These are phyloP conservation scores for Sclerotinia minor DNA, from an alignment of 2,329 filamentous ascomycete genomes.

Conservation along the genomic window DNA sequence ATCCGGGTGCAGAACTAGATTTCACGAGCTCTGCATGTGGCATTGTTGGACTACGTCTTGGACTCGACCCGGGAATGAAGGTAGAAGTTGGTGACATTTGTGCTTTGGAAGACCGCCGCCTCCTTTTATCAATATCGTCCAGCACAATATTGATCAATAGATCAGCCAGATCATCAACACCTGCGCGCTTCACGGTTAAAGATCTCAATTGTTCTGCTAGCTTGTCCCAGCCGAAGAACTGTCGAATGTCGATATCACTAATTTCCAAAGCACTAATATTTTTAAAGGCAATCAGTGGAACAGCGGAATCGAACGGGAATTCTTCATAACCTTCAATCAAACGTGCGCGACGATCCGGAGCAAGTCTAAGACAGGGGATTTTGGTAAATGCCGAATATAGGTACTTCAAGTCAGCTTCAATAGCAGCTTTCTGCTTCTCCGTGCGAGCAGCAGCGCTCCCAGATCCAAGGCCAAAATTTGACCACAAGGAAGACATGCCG, in stretches of 20 bases:
- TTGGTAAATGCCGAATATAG: conserved; percentile 98
- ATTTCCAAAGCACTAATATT: conserved; percentile 93
- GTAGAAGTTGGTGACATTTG: conserved; percentile 76
- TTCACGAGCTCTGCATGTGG: conserved; percentile 66
- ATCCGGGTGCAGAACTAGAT: conserved; percentile 62
- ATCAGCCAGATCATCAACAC: conserved; percentile 86
- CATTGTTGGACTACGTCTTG: conserved; percentile 62
- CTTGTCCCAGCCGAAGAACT: conserved; percentile 96
- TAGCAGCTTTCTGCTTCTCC: conserved; percentile 83
- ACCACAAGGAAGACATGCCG: conserved; percentile 91
- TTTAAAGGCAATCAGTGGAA: conserved; percentile 96
- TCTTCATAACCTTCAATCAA: conserved; percentile 93
- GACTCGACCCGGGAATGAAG: conserved; percentile 60
- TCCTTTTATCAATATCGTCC: conserved; percentile 92
- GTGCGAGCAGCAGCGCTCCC: conserved; percentile 78
- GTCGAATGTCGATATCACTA: conserved; percentile 91
- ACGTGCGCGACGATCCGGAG: conserved; percentile 89
- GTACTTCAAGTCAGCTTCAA: conserved; percentile 89
- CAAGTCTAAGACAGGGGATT: conserved; percentile 85
- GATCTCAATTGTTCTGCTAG: conserved; percentile 89
- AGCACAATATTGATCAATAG: conserved; percentile 90
- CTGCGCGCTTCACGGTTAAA: conserved; percentile 82
- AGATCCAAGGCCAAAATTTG: conserved; percentile 78
- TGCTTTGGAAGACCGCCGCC: conserved; percentile 82
- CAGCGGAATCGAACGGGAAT: conserved; percentile 96